Evolutionary conservation across 176 grass and related monocot genomes (phyloP), one percentile per base, ranked within the genome.

Genomic region (Olyra latifolia): DNA sequence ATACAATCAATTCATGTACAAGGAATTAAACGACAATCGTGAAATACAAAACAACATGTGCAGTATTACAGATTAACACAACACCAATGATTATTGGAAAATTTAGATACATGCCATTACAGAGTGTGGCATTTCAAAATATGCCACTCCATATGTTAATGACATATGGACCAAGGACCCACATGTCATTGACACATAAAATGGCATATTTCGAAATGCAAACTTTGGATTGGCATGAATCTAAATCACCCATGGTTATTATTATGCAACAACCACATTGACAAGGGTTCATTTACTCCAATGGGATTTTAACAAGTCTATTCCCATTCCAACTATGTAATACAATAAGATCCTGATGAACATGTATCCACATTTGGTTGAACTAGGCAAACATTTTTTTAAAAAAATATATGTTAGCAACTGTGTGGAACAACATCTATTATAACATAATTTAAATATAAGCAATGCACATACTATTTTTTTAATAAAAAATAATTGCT

Each of bases 301-400:
- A 6, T 62, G 12, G 10, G 32, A 72, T 16, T 32, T 69, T 12
- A 11, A 50, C 1, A 77, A 69, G 53, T 10, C 8, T 41, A 38
- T 40, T 84, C 69, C 20, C 24, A 74, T 67, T n/a, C 50, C 11
- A 53, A 68, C 38, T 66, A 76, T 59, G 27, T 48, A 58, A 17
- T 22, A 58, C 30, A 4, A 56, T 47, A 28, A 39, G 27, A 75
- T 28, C 74, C 42, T 8, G 10, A 84, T 28, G 5, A 70, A 2
- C 20, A 82, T n/a, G 3, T 58, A 55, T 20, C 23, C 27, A 38
- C n/a, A 62, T 29, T 47, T 22, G 24, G 15, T 28, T 55, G 10
- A 65, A 53, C 2, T 27, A 3, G 27, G 48, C n/a, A 25, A 68
- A 80, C 3, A 50, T 27, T 52, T 27, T 17, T 40, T 53, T 22